Conservation (phyloP, 2,329 filamentous ascomycete genomes). For the Colletotrichum filicis region DNA sequence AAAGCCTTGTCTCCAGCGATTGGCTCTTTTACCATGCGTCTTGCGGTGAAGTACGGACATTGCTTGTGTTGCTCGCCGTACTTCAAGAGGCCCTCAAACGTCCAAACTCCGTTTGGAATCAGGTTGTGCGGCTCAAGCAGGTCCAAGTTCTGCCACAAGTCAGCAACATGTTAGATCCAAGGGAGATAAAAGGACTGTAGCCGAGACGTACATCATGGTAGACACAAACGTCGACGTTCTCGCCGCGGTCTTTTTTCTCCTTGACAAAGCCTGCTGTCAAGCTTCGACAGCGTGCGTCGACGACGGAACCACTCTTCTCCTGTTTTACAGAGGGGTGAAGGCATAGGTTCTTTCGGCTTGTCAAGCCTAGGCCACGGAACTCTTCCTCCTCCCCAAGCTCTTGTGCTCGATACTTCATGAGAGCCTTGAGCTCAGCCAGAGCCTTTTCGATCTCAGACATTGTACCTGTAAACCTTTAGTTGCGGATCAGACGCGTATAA, state of each 20-base stretch:
- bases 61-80: conserved; percentile 97
- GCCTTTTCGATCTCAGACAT: conserved; percentile 99
- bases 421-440: conserved; percentile 84
- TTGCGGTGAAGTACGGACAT: conserved; percentile 95
- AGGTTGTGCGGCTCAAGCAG: conserved; percentile 94
- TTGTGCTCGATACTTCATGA: conserved; percentile 95
- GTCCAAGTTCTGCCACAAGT: conserved; percentile 78
- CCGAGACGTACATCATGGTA: conserved; percentile 82
- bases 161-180: background rate
- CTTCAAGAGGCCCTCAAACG: conserved; percentile 85
- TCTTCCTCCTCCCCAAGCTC: conserved; percentile 93
- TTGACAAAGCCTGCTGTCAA: conserved; percentile 97
- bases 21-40: conserved; percentile 78
- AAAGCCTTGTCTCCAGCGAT: background rate
- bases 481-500: background rate
- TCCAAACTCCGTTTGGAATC: conserved; percentile 95
- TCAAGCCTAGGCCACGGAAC: conserved; percentile 90
- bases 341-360: conserved; percentile 96
- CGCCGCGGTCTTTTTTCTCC: conserved; percentile 95
- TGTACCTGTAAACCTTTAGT: conserved; percentile 65
- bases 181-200: background rate
- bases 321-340: conserved; percentile 95
- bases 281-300: conserved; percentile 95
- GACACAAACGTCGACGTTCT: conserved; percentile 92
- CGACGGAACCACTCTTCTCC: conserved; percentile 93